Conservation (phyloP, 2,329 filamentous ascomycete species). For the Talaromyces marneffei region DNA sequence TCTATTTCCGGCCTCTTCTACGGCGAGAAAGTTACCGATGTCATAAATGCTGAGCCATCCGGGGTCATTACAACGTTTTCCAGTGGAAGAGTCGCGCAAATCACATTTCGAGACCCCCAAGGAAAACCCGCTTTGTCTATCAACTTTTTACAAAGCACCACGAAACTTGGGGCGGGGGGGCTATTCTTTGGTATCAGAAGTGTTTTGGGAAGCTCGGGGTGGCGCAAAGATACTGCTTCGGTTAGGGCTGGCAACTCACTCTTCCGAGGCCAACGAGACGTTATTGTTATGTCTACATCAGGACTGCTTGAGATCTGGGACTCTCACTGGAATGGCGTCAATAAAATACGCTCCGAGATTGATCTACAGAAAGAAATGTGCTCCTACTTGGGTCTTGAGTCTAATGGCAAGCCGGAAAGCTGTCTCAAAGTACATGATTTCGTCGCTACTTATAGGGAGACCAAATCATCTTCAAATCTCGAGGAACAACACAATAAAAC, state of each 20-base stretch:
- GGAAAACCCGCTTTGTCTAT: slow-evolving; percentile 75
- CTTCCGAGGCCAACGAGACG: slow-evolving; percentile 74
- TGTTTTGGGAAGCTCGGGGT: slow-evolving; percentile 63
- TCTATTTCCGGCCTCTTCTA: slow-evolving; percentile 67
- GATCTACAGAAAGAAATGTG: slow-evolving; percentile 56
- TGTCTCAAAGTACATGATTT: slow-evolving; percentile 72
- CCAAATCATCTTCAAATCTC: slow-evolving; percentile 32
- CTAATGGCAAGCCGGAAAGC: slow-evolving; percentile 48
- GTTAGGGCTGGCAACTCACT: slow-evolving; percentile 67
- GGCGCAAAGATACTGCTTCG: slow-evolving; percentile 72
- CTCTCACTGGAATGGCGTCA: slow-evolving; percentile 79
- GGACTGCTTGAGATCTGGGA: slow-evolving; percentile 81
- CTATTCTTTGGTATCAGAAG: slow-evolving; percentile 77
- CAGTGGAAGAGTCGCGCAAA: slow-evolving; percentile 77
- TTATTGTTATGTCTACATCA: slow-evolving; percentile 71
- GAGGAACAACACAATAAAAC: slow-evolving; percentile 35
- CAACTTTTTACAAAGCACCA: slow-evolving; percentile 60
- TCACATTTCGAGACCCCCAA: slow-evolving; percentile 79
- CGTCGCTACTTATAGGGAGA: slow-evolving; percentile 47
- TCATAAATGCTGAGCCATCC: slow-evolving; percentile 78
- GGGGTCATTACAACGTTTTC: slow-evolving; percentile 83
- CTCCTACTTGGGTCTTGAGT: slow-evolving; percentile 3
- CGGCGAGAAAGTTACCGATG: slow-evolving; percentile 68
- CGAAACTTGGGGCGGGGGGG: slow-evolving; percentile 53
- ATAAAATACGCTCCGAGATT: slow-evolving; percentile 65